Conservation (phyloP, 257 asterid species). For the Solanum tacnaense region DNA sequence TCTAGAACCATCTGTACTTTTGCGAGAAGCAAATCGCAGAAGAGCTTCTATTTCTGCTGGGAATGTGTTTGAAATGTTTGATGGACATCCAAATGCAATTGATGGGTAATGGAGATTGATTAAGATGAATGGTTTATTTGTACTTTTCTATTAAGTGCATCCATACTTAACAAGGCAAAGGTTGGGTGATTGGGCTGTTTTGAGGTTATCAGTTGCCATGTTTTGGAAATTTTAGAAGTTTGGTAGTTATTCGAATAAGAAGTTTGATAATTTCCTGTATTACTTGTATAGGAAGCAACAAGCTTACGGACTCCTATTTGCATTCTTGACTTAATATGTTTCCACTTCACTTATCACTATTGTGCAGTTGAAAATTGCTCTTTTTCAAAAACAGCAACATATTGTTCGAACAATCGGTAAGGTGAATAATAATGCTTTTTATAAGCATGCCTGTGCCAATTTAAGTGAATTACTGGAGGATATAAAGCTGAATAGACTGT, state of each 20-base stretch:
- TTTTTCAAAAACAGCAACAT: not conserved
- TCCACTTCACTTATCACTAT: not conserved
- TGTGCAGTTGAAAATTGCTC: not conserved
- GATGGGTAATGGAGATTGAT: constrained; percentile 52
- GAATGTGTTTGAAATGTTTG: constrained; percentile 73
- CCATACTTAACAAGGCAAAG: not conserved
- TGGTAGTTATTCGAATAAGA: not conserved
- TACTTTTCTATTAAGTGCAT: not conserved
- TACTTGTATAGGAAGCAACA: not conserved
- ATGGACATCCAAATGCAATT: constrained; percentile 46
- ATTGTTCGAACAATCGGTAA: not conserved
- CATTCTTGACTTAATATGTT: not conserved
- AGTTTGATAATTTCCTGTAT: not conserved
- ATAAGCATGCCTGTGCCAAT: not conserved
- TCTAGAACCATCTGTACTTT: constrained; percentile 88
- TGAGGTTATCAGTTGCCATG: not conserved
- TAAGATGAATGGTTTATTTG: constrained; percentile 2
- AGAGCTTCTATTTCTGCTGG: constrained; percentile 99
- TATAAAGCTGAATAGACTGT: not conserved
- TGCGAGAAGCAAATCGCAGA: constrained; percentile 96
- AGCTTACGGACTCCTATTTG: not conserved
- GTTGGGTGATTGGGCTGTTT: not conserved
- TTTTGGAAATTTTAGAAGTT: not conserved
- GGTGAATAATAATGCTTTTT: not conserved
- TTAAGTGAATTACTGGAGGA: not conserved